A percentile compares a stretch with the other conserved stretches of the same genome.
These are phyloP conservation scores for Nothopassalora personata DNA, from an alignment of 2,329 filamentous ascomycete genomes.

Conservation along the genomic window DNA sequence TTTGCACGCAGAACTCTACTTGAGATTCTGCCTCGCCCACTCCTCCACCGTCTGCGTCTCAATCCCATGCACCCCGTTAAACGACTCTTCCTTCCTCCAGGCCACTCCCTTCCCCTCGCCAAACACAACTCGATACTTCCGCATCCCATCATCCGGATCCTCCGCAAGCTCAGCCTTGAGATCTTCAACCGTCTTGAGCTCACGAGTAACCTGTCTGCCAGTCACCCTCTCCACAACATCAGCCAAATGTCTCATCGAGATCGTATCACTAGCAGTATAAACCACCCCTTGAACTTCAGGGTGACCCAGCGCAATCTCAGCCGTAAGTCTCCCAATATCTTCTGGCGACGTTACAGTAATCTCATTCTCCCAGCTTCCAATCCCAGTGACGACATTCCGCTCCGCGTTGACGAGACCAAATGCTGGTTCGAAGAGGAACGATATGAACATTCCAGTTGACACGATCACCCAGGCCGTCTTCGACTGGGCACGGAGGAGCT, in stretches of 20 bases:
- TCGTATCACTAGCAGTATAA: slow-evolving; percentile 58
- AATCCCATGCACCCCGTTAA: slow-evolving; percentile 50
- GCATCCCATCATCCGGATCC: slow-evolving; percentile 47
- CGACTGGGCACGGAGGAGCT: slow-evolving; percentile 46
- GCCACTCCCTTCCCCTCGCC: slow-evolving; percentile 53
- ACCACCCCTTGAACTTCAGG: slow-evolving; percentile 43
- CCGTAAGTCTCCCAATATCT: slow-evolving; percentile 60
- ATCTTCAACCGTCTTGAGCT: slow-evolving; percentile 46
- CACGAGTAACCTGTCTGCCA: slow-evolving; percentile 41
- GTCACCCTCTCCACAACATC: slow-evolving; percentile 47
- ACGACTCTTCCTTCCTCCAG: slow-evolving; percentile 52
- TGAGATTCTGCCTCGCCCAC: slow-evolving; percentile 30
- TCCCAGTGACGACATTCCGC: slow-evolving; percentile 32
- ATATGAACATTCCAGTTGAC: slow-evolving; percentile 66
- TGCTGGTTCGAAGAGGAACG: slow-evolving; percentile 58
- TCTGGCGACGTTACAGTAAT: slow-evolving; percentile 58
- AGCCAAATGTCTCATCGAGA: slow-evolving; percentile 50
- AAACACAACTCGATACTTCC: slow-evolving; percentile 60
- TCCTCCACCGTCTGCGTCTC: slow-evolving; percentile 39
- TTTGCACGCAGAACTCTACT: neutral
- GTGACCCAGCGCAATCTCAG: slow-evolving; percentile 48
- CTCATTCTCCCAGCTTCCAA: slow-evolving; percentile 57
- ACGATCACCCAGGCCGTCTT: slow-evolving; percentile 55
- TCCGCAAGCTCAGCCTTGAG: slow-evolving; percentile 44
- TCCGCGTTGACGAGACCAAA: slow-evolving; percentile 59